A percentile compares a stretch with the other conserved stretches of the same genome.
phyloP scores from a whole-genome alignment of 2,329 filamentous ascomycete genomes.

The Aspergillus versicolor region DNA sequence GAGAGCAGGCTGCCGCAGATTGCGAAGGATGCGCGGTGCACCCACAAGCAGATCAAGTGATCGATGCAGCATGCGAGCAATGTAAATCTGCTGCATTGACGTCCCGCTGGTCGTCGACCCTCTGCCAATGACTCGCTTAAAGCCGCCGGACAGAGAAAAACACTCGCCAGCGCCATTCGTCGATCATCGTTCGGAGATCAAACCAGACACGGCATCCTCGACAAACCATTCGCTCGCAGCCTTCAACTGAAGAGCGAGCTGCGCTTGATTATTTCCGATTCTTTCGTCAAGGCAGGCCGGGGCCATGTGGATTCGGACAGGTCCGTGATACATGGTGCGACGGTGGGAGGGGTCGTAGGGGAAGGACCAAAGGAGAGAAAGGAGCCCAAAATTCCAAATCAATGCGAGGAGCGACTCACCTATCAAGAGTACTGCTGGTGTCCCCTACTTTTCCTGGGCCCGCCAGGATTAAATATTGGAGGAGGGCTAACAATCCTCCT shows the following conservation, averaged over 20 bases:
- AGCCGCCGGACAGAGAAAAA: conserved; percentile 14
- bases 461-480: conserved; percentile 70
- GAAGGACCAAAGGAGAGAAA: neutral
- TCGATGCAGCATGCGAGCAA: conserved; percentile 56
- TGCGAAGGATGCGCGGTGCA: conserved; percentile 12
- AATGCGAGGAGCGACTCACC: conserved; percentile 62
- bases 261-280: conserved; percentile 11
- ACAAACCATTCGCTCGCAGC: conserved; percentile 24
- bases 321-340: conserved; percentile 1
- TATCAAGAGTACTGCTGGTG: conserved; percentile 78
- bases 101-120: conserved; percentile 20
- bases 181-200: conserved; percentile 36
- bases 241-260: neutral
- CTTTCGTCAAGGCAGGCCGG: conserved; percentile 1
- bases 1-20: conserved; percentile 5
- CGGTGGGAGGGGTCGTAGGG: neutral
- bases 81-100: conserved; percentile 29
- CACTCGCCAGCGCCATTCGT: conserved; percentile 25
- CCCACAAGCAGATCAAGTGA: conserved; percentile 57
- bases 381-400: conserved; percentile 13
- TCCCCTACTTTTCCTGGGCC: conserved; percentile 75
- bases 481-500: conserved; percentile 68
- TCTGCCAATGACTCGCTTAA: conserved; percentile 24
- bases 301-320: conserved; percentile 4
- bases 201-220: conserved; percentile 26